phyloP scores from a whole-genome alignment of 2,329 filamentous ascomycete species.

The Ophiostoma perfectum region DNA sequence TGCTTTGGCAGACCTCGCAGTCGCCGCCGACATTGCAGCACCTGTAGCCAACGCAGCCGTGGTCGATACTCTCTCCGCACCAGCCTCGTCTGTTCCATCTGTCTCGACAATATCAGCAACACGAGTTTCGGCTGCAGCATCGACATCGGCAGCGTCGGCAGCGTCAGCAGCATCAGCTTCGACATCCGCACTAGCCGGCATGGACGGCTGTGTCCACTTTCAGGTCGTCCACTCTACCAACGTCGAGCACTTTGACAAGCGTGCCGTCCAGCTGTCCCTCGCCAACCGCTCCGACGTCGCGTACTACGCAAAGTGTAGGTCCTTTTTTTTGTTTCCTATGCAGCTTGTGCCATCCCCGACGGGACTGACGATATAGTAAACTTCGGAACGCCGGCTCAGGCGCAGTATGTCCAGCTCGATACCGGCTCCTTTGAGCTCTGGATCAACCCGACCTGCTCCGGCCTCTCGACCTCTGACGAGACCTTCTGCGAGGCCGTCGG shows the following conservation, averaged over 20 bases:
- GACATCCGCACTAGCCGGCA: not conserved
- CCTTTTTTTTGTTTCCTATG: not conserved
- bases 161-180: not conserved
- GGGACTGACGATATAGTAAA: constrained; percentile 34
- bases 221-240: constrained; percentile 43
- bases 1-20: not conserved
- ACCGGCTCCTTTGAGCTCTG: constrained; percentile 57
- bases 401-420: constrained; percentile 51
- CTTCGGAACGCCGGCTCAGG: constrained; percentile 51
- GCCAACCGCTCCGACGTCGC: constrained; percentile 50
- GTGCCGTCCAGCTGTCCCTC: constrained; percentile 42
- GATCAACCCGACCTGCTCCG: constrained; percentile 34
- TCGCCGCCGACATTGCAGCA: not conserved
- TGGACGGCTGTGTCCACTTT: constrained; percentile 35
- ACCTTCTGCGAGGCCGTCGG: constrained; percentile 34
- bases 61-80: not conserved
- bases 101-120: not conserved
- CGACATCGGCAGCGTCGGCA: not conserved
- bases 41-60: constrained; percentile 3
- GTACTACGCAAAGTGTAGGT: constrained; percentile 46
- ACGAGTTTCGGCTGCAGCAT: not conserved
- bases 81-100: not conserved
- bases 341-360: not conserved
- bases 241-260: constrained; percentile 37
- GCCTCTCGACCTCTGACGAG: constrained; percentile 16